Evolutionary conservation across 108 stramenopile genomes (phyloP).

Genomic region (Nitzschia sp.): DNA sequence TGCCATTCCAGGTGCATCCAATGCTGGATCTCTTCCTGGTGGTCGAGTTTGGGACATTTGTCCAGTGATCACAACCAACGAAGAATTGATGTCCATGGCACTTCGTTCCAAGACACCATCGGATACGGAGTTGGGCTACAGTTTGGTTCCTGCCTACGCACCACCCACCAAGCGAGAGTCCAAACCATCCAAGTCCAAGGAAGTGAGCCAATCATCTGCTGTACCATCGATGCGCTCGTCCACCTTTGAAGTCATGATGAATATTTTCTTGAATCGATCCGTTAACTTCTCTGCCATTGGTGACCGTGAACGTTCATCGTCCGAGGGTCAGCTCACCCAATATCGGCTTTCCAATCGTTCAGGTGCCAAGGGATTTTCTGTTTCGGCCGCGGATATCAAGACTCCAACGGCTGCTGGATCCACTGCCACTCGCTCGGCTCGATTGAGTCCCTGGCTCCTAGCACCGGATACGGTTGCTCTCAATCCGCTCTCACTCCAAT

Average conservation of each 20-base stretch:
- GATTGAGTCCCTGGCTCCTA: conserved; percentile 69
- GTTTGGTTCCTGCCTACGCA: conserved; percentile 53
- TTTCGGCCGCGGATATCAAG: conserved; percentile 53
- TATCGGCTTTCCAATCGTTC: conserved; percentile 46
- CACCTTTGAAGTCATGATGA: no score
- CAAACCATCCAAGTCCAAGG: background rate
- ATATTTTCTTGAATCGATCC: background rate
- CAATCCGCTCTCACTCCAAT: conserved; percentile 57
- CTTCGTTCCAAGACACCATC: conserved; percentile 76
- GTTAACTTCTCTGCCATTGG: background rate
- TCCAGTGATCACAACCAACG: conserved; percentile 20
- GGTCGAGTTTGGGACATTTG: conserved; percentile 75
- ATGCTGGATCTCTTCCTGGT: conserved; percentile 56
- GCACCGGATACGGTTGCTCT: conserved; percentile 64
- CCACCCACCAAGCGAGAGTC: background rate
- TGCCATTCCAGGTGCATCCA: conserved; percentile 13
- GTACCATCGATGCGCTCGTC: no score
- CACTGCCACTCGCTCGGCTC: conserved; percentile 49
- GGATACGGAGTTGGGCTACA: conserved; percentile 63
- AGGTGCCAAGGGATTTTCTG: conserved; percentile 63
- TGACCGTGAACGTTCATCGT: background rate
- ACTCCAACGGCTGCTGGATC: conserved; percentile 2
- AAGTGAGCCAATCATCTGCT: background rate
- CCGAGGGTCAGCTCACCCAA: background rate
- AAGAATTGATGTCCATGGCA: conserved; percentile 48